Percentiles rank a stretch among this genome's conserved stretches.
Conservation (phyloP, 2,329 filamentous ascomycete species). For the Niveomyces coronatus region DNA sequence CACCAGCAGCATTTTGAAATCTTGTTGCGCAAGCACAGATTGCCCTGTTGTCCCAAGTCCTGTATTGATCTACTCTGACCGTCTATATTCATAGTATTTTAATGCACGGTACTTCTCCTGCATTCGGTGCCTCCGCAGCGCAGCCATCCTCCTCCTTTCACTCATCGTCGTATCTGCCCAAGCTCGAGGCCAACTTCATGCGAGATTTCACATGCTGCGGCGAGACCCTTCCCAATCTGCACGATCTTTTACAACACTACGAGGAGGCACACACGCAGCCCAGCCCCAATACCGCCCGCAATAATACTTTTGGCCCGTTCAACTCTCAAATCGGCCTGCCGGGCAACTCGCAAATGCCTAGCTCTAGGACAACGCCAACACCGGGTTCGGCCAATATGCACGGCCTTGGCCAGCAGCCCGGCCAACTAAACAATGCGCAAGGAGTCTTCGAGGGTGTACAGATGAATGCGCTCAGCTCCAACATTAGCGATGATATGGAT, state of each 20-base stretch:
- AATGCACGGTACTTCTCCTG: constrained; percentile 90
- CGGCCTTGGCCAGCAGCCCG: constrained; percentile 19
- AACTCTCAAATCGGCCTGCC: constrained; percentile 23
- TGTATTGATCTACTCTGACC: constrained; percentile 14
- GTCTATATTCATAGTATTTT: constrained; percentile 55
- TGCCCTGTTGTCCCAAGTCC: constrained; percentile 3
- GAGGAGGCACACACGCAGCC: constrained; percentile 85
- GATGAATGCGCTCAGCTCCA: constrained; percentile 30
- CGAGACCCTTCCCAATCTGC: constrained; percentile 76
- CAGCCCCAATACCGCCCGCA: constrained; percentile 31
- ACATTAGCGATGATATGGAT: constrained; percentile 57
- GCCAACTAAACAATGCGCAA: constrained; percentile 13
- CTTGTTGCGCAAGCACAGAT: too few relatives aligned
- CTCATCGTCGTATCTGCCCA: constrained; percentile 91
- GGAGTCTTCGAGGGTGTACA: constrained; percentile 22
- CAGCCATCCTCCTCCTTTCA: constrained; percentile 87
- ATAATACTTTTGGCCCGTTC: constrained; percentile 31
- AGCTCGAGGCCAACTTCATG: constrained; percentile 96
- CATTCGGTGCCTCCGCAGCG: constrained; percentile 47
- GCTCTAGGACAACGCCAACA: constrained; percentile 22
- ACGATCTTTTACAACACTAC: constrained; percentile 93
- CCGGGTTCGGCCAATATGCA: constrained; percentile 21
- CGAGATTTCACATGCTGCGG: constrained; percentile 94
- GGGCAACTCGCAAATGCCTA: constrained; percentile 22
- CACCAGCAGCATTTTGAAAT: too few relatives aligned